Evolutionary conservation across 1,139 yeast species (phyloP).

Genomic region (Scheffersomyces titani): DNA sequence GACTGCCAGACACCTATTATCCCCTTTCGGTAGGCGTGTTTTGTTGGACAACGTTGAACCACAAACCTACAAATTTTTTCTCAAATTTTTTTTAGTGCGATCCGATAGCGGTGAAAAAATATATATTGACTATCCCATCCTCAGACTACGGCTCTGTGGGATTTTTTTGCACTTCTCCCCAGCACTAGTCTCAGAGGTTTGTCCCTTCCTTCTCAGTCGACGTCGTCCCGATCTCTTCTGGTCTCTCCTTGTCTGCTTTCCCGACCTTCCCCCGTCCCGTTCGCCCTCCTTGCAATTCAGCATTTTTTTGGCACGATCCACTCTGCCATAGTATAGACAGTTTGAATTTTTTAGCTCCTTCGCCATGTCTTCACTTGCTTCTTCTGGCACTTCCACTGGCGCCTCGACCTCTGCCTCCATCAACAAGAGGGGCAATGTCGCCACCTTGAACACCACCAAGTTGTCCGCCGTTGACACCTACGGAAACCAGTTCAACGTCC

Average conservation of each 20-base stretch:
- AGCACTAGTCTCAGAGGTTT: constrained; percentile 9
- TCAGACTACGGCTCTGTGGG: not conserved
- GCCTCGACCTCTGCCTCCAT: constrained; percentile 15
- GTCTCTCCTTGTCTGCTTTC: not conserved
- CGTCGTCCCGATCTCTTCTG: not conserved
- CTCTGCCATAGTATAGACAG: not conserved
- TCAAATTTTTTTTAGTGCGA: constrained; percentile 4
- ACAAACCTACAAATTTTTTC: constrained; percentile 1
- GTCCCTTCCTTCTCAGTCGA: constrained; percentile 1
- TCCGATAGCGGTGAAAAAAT: not conserved
- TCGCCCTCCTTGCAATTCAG: not conserved
- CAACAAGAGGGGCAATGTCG: constrained; percentile 38
- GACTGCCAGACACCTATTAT: not conserved
- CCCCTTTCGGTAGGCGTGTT: not conserved
- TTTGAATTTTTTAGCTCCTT: constrained; percentile 1
- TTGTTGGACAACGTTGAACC: not conserved
- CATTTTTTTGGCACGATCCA: not conserved
- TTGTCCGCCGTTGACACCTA: constrained; percentile 55
- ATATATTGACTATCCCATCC: not conserved
- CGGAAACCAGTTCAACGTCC: constrained; percentile 70
- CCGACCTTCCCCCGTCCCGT: not conserved
- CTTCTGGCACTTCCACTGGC: constrained; percentile 10
- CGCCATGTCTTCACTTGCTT: constrained; percentile 8
- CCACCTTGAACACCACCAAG: constrained; percentile 26
- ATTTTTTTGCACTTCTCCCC: not conserved